phyloP scores from a whole-genome alignment of 192 early-diverging fungal species.

The Chytriomyces sp. region DNA sequence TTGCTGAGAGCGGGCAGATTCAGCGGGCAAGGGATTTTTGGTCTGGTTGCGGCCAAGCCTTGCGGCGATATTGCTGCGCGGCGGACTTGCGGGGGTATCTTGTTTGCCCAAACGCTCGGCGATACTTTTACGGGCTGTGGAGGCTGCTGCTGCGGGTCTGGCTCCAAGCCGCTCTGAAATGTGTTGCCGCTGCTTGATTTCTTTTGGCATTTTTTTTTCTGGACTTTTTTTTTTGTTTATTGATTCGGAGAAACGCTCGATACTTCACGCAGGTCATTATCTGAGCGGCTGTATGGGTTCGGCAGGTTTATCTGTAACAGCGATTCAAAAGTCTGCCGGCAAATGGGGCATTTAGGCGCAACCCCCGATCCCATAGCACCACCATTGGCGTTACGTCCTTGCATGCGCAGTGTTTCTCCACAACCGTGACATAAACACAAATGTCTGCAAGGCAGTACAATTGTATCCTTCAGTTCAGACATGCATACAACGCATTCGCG shows the following conservation, averaged over 20 bases:
- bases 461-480: slow-evolving; percentile 71
- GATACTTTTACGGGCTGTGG: not conserved
- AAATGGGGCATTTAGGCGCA: slow-evolving; percentile 53
- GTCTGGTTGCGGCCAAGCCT: not conserved
- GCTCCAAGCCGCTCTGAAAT: not conserved
- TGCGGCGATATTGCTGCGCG: not conserved
- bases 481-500: slow-evolving; percentile 81
- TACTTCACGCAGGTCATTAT: not conserved
- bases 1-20: not conserved
- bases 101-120: not conserved
- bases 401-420: slow-evolving; percentile 65
- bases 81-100: not conserved
- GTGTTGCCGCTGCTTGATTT: not conserved
- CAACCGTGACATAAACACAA: slow-evolving; percentile 79
- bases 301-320: slow-evolving; percentile 30
- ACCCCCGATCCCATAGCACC: slow-evolving; percentile 9
- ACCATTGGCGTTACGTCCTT: slow-evolving; percentile 27
- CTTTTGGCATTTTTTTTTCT: slow-evolving; percentile 7
- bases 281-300: not conserved
- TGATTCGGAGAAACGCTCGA: not conserved
- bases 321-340: slow-evolving; percentile 39
- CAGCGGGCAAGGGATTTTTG: not conserved
- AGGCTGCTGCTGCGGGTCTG: not conserved
- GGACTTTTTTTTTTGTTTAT: not conserved
- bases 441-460: slow-evolving; percentile 81